Evolutionary conservation across 1,139 yeast genomes (phyloP).

Genomic region (Hansenula lynferdii): DNA sequence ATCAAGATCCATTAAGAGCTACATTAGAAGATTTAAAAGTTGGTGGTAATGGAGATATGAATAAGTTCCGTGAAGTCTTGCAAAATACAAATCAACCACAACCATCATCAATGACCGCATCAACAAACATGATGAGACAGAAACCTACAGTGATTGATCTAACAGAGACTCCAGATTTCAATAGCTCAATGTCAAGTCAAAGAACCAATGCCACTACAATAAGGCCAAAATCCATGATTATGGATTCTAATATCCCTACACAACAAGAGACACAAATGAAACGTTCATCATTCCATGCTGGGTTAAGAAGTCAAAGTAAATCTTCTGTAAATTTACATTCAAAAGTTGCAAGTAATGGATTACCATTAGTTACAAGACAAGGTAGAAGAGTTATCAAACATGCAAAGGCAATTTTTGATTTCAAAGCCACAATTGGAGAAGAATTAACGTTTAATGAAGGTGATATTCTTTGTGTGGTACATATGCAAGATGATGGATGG

Average conservation of each 20-base stretch:
- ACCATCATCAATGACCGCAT: background rate
- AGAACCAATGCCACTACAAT: conserved; percentile 17
- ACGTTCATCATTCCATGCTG: conserved; percentile 24
- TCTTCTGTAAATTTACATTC: conserved; percentile 24
- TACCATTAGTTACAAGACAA: conserved; percentile 35
- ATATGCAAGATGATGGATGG: conserved; percentile 88
- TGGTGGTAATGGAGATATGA: conserved; percentile 58
- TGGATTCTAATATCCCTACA: conserved; percentile 6
- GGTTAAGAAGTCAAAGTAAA: conserved; percentile 19
- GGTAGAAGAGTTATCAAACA: conserved; percentile 52
- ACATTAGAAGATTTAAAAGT: conserved; percentile 61
- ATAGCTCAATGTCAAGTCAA: conserved; percentile 26
- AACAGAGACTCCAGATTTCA: conserved; percentile 15
- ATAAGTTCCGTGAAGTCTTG: conserved; percentile 15
- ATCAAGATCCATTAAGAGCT: conserved; percentile 46
- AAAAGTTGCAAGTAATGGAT: conserved; percentile 22
- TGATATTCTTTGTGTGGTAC: conserved; percentile 65
- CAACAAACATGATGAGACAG: background rate
- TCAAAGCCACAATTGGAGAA: conserved; percentile 73
- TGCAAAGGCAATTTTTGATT: conserved; percentile 66
- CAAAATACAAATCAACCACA: conserved; percentile 7
- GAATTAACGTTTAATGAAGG: conserved; percentile 72
- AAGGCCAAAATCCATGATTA: conserved; percentile 43
- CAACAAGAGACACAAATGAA: conserved; percentile 18
- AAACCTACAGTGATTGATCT: conserved; percentile 2